A percentile compares a stretch with the other conserved stretches of the same genome.
phyloP scores from a whole-genome alignment of 345 rosid species.

The Syzygium oleosum region DNA sequence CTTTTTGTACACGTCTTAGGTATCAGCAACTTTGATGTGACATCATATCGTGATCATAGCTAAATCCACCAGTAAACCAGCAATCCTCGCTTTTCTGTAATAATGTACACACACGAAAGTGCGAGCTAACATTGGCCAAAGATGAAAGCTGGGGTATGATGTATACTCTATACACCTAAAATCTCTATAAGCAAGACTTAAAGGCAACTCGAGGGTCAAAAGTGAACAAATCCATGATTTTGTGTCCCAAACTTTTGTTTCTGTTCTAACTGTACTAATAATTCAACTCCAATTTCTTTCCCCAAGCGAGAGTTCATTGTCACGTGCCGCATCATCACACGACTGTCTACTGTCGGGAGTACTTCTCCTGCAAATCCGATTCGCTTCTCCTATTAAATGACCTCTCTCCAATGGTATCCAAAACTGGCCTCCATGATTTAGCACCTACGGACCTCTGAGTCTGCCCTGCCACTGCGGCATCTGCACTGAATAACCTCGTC shows the following conservation, averaged over 20 bases:
- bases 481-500: neutral
- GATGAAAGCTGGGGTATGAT: neutral
- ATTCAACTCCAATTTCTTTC: neutral
- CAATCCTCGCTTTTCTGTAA: neutral
- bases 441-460: neutral
- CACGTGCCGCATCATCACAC: neutral
- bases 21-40: neutral
- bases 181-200: neutral
- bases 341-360: neutral
- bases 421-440: slow-evolving; percentile 30
- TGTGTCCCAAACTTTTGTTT: neutral
- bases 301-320: neutral
- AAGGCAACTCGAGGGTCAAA: neutral
- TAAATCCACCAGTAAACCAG: neutral
- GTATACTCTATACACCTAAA: neutral
- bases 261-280: neutral
- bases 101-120: neutral
- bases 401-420: slow-evolving; percentile 37
- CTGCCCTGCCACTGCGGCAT: neutral
- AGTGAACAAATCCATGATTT: neutral
- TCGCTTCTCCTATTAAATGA: slow-evolving; percentile 35
- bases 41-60: neutral
- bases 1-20: neutral
- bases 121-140: neutral
- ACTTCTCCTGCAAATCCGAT: slow-evolving; percentile 21